A percentile compares a stretch with the other conserved stretches of the same genome.
Evolutionary conservation across 306 rosid species (phyloP).

Genomic region (Casuarina equisetifolia): DNA sequence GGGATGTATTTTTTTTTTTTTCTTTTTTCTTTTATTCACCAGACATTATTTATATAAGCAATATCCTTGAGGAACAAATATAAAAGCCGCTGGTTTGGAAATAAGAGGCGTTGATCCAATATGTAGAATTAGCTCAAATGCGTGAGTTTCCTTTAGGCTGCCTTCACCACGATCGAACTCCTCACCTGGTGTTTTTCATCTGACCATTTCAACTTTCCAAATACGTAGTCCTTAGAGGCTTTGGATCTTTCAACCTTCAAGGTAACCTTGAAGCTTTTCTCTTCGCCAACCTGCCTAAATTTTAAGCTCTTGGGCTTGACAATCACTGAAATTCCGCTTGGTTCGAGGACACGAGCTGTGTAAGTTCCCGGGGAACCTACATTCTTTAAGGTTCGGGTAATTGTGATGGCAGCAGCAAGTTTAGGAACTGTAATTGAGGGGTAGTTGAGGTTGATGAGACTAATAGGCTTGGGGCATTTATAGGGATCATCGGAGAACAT

Average conservation of each 20-base stretch:
- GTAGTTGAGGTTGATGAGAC: slow-evolving; percentile 60
- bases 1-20: background rate
- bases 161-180: slow-evolving; percentile 78
- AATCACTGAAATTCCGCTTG: slow-evolving; percentile 45
- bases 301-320: slow-evolving; percentile 62
- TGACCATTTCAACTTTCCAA: slow-evolving; percentile 77
- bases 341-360: slow-evolving; percentile 41
- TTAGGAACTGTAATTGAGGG: slow-evolving; percentile 83
- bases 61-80: slow-evolving; percentile 7
- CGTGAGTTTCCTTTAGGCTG: slow-evolving; percentile 31
- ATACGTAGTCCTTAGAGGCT: slow-evolving; percentile 46
- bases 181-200: slow-evolving; percentile 71
- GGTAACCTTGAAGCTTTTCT: slow-evolving; percentile 53
- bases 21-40: background rate
- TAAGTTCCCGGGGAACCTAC: slow-evolving; percentile 77
- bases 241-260: slow-evolving; percentile 38
- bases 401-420: slow-evolving; percentile 50
- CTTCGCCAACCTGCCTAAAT: slow-evolving; percentile 63
- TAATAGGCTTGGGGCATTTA: slow-evolving; percentile 41
- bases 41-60: slow-evolving; percentile 16
- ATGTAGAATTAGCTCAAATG: background rate
- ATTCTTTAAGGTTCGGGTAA: slow-evolving; percentile 63
- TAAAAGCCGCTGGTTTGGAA: background rate
- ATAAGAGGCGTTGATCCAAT: background rate
- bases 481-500: slow-evolving; percentile 39